Evolutionary conservation across 2,329 filamentous ascomycete genomes (phyloP).

Genomic region (Alternaria ethzedia): DNA sequence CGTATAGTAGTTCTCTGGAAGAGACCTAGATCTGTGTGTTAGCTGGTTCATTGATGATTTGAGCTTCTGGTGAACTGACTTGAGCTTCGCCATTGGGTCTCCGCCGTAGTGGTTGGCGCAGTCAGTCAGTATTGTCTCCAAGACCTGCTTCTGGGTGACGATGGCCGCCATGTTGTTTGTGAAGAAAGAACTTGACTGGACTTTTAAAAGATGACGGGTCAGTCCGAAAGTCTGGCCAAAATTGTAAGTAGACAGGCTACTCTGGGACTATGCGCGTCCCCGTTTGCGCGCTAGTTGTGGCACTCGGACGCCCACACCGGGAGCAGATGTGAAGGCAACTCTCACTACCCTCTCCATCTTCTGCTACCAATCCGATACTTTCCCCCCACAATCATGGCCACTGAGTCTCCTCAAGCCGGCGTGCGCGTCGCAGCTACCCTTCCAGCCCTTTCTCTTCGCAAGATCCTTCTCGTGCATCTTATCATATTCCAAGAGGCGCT

Average conservation of each 20-base stretch:
- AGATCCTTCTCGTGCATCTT: not conserved
- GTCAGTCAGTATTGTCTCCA: not conserved
- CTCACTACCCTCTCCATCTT: not conserved
- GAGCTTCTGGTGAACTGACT: not conserved
- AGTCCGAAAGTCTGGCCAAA: not conserved
- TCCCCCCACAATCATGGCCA: not conserved
- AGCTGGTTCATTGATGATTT: not conserved
- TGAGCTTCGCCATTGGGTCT: not conserved
- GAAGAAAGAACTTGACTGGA: not conserved
- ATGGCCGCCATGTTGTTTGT: not conserved
- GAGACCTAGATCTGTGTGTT: not conserved
- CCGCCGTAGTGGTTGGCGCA: not conserved
- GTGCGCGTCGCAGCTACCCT: not conserved
- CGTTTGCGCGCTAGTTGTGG: not conserved
- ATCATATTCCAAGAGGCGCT: constrained; percentile 1
- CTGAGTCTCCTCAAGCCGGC: not conserved
- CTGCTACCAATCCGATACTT: not conserved
- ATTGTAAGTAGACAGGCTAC: not conserved
- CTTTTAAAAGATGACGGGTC: not conserved
- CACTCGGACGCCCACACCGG: not conserved
- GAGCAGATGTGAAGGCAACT: not conserved
- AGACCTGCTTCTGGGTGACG: not conserved
- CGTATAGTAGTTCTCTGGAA: not conserved
- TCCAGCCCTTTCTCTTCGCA: not conserved
- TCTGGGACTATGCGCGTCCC: not conserved